Percentiles rank a stretch among this genome's conserved stretches.
Conservation (phyloP, 805 yeast genomes). For the Spathaspora girioi region DNA sequence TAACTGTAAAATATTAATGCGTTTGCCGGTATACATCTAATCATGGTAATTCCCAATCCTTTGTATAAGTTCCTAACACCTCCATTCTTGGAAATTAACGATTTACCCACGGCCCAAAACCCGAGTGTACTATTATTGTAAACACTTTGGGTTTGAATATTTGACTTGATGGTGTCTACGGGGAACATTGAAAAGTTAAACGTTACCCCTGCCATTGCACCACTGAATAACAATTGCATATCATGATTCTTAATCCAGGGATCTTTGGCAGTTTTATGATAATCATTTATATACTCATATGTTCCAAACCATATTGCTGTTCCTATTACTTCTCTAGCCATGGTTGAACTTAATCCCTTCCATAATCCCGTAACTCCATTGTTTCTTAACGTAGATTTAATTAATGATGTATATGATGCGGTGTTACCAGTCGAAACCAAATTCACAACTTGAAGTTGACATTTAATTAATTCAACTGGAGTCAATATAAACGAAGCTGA, state of each 20-base stretch:
- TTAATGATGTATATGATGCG: constrained; percentile 23
- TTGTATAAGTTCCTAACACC: constrained; percentile 76
- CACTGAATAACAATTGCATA: constrained; percentile 63
- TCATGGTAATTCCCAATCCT: constrained; percentile 78
- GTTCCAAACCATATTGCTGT: constrained; percentile 94
- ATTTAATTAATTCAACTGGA: constrained; percentile 89
- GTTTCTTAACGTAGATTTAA: constrained; percentile 36
- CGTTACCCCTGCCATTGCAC: constrained; percentile 82
- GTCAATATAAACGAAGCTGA: constrained; percentile 80
- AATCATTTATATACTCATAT: constrained; percentile 54
- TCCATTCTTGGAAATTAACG: constrained; percentile 28
- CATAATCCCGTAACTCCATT: constrained; percentile 74
- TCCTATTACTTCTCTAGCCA: constrained; percentile 81
- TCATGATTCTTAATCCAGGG: constrained; percentile 28
- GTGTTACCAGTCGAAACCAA: constrained; percentile 22
- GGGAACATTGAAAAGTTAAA: constrained; percentile 84
- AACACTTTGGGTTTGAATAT: constrained; percentile 64
- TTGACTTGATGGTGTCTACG: constrained; percentile 84
- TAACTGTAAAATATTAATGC: constrained; percentile 82
- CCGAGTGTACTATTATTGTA: constrained; percentile 9
- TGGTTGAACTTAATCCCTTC: constrained; percentile 83
- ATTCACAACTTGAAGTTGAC: constrained; percentile 72
- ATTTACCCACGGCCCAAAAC: constrained; percentile 7
- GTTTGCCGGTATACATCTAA: constrained; percentile 85
- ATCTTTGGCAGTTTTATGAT: constrained; percentile 25